Evolutionary conservation across 2,329 filamentous ascomycete genomes (phyloP).

Genomic region (Graphilbum ipis-grandicollis): DNA sequence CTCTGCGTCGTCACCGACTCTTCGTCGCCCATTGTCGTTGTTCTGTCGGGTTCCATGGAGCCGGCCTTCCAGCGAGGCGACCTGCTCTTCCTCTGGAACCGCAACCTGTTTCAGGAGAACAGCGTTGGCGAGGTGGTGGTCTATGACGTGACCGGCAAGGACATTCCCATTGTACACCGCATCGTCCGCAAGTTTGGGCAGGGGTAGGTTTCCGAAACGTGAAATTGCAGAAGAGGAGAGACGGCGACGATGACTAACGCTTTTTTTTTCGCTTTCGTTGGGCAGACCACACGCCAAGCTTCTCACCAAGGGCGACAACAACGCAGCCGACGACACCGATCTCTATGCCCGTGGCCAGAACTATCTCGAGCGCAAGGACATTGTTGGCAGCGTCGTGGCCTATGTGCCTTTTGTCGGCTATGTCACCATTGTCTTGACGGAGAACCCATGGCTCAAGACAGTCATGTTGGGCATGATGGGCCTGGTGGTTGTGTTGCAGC

Average conservation of each 20-base stretch:
- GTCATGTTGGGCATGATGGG: conserved; percentile 93
- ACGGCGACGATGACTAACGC: background rate
- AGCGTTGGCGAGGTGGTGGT: conserved; percentile 36
- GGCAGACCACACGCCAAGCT: conserved; percentile 44
- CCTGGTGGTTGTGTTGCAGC: conserved; percentile 75
- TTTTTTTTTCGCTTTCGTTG: background rate
- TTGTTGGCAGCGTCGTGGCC: conserved; percentile 75
- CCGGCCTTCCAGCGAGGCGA: conserved; percentile 68
- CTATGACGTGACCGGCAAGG: conserved; percentile 75
- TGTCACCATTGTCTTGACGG: conserved; percentile 86
- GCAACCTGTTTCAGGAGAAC: conserved; percentile 39
- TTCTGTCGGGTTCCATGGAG: conserved; percentile 74
- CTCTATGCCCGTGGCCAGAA: conserved; percentile 66
- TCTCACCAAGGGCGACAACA: conserved; percentile 96
- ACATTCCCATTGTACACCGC: conserved; percentile 94
- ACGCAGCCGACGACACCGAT: conserved; percentile 81
- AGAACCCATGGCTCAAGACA: conserved; percentile 94
- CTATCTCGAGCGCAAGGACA: conserved; percentile 72
- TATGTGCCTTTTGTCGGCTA: conserved; percentile 95
- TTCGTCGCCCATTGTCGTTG: conserved; percentile 63
- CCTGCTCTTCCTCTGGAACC: conserved; percentile 61
- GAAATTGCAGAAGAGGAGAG: background rate
- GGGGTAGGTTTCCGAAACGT: conserved; percentile 22
- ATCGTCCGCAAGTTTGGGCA: conserved; percentile 58
- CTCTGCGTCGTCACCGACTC: conserved; percentile 64